Percentiles rank a stretch among this genome's conserved stretches.
Conservation (phyloP, 2,329 filamentous ascomycete species). For the Emergomyces pasteurianus region DNA sequence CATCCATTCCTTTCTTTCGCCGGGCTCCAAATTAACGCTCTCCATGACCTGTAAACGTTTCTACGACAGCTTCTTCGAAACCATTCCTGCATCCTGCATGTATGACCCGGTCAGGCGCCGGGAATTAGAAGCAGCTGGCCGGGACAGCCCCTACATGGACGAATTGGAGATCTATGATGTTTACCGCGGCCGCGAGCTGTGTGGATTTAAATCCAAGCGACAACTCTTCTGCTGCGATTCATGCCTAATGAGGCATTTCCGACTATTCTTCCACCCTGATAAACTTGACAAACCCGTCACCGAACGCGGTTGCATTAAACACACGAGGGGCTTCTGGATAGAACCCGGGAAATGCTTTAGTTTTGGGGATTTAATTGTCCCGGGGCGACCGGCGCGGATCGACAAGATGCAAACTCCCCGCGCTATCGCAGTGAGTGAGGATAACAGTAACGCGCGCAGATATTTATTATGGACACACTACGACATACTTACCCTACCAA, state of each 20-base stretch:
- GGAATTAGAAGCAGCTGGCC: not conserved
- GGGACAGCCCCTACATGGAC: not conserved
- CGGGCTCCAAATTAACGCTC: not conserved
- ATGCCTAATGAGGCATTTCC: conserved; percentile 3
- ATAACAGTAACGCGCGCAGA: not conserved
- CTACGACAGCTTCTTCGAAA: conserved; percentile 2
- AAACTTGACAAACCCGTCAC: not conserved
- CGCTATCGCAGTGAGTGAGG: not conserved
- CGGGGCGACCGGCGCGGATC: not conserved
- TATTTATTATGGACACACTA: not conserved
- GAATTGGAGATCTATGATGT: not conserved
- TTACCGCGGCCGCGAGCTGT: conserved; percentile 1
- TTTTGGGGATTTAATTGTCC: conserved; percentile 2
- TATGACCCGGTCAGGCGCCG: not conserved
- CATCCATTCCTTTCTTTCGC: conserved; percentile 5
- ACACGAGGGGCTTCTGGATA: conserved; percentile 4
- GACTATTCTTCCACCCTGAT: not conserved
- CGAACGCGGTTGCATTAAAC: conserved; percentile 1
- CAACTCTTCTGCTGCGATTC: conserved; percentile 9
- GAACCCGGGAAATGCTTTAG: conserved; percentile 4
- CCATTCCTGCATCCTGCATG: not conserved
- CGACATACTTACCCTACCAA: conserved; percentile 6
- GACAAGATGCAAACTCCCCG: not conserved
- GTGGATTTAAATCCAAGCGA: not conserved
- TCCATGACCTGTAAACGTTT: conserved; percentile 4